Conservation (phyloP, 2,329 filamentous ascomycete genomes). For the Fusarium camptoceras region DNA sequence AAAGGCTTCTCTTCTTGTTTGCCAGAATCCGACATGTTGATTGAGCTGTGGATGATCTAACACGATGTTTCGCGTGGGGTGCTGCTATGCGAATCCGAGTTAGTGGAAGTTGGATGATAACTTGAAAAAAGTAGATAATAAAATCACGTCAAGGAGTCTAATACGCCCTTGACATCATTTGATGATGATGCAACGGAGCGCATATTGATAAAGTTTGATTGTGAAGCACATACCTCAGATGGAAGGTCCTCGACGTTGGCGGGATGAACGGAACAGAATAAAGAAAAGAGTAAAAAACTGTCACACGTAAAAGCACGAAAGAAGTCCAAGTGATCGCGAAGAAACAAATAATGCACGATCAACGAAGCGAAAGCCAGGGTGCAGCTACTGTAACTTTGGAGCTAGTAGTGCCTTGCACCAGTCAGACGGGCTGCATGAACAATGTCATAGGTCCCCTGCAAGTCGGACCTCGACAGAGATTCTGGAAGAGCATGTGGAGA, state of each 20-base stretch:
- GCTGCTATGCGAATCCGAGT: slow-evolving; percentile 15
- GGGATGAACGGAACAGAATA: neutral
- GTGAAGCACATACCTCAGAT: slow-evolving; percentile 16
- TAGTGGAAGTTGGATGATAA: slow-evolving; percentile 17
- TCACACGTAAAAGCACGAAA: slow-evolving; percentile 2
- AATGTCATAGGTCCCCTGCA: slow-evolving; percentile 21
- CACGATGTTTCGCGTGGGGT: slow-evolving; percentile 1
- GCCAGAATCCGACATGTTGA: slow-evolving; percentile 51
- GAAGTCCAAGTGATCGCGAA: slow-evolving; percentile 11
- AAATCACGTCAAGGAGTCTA: slow-evolving; percentile 1
- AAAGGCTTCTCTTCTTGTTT: slow-evolving; percentile 49
- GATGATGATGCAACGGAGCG: slow-evolving; percentile 6
- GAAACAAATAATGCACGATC: slow-evolving; percentile 28
- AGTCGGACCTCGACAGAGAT: neutral
- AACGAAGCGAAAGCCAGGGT: slow-evolving; percentile 26
- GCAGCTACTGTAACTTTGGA: slow-evolving; percentile 9
- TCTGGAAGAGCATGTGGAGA: slow-evolving; percentile 16
- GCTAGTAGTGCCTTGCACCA: slow-evolving; percentile 1
- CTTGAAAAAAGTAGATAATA: slow-evolving; percentile 5
- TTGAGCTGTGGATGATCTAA: neutral
- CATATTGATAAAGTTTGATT: neutral
- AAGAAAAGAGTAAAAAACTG: neutral
- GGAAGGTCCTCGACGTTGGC: slow-evolving; percentile 1
- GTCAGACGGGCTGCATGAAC: slow-evolving; percentile 19
- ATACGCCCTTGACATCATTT: slow-evolving; percentile 32